Evolutionary conservation across 2,329 filamentous ascomycete species (phyloP).

Genomic region (Neonectria punicea): DNA sequence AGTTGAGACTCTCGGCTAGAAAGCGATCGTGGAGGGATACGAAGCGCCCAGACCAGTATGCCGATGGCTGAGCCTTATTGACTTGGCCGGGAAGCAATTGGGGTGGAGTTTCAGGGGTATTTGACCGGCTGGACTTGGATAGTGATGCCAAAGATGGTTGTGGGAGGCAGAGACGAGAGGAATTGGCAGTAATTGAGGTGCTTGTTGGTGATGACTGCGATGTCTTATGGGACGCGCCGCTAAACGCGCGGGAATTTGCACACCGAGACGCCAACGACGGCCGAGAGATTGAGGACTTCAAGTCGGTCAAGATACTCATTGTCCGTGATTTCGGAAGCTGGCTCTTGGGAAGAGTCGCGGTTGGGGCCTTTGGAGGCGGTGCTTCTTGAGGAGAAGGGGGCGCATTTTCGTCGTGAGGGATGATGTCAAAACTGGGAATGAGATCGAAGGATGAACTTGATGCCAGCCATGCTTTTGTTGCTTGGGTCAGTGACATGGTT

Average conservation of each 20-base stretch:
- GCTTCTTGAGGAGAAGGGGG: conserved; percentile 24
- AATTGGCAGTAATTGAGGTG: conserved; percentile 26
- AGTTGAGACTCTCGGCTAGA: conserved; percentile 42
- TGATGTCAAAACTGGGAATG: conserved; percentile 19
- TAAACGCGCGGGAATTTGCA: conserved; percentile 23
- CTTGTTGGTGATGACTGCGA: conserved; percentile 36
- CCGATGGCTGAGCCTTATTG: conserved; percentile 55
- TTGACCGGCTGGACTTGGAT: conserved; percentile 31
- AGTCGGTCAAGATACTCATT: conserved; percentile 55
- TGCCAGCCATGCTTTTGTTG: conserved; percentile 22
- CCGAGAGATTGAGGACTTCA: conserved; percentile 58
- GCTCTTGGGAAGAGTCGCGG: conserved; percentile 26
- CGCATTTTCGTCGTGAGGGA: conserved; percentile 44
- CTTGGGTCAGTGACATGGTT: conserved; percentile 25
- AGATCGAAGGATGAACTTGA: conserved; percentile 28
- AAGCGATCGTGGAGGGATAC: conserved; percentile 63
- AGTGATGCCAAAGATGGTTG: conserved; percentile 33
- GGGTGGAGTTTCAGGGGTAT: conserved; percentile 25
- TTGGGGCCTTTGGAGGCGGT: background rate
- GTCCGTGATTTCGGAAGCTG: conserved; percentile 58
- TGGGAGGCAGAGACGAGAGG: conserved; percentile 34
- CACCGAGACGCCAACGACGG: conserved; percentile 37
- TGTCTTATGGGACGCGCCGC: conserved; percentile 29
- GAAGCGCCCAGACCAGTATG: conserved; percentile 73
- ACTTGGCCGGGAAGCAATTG: conserved; percentile 47